These are phyloP conservation scores for Lachnellula subtilissima DNA, from an alignment of 2,329 filamentous ascomycete genomes.

Conservation along the genomic window DNA sequence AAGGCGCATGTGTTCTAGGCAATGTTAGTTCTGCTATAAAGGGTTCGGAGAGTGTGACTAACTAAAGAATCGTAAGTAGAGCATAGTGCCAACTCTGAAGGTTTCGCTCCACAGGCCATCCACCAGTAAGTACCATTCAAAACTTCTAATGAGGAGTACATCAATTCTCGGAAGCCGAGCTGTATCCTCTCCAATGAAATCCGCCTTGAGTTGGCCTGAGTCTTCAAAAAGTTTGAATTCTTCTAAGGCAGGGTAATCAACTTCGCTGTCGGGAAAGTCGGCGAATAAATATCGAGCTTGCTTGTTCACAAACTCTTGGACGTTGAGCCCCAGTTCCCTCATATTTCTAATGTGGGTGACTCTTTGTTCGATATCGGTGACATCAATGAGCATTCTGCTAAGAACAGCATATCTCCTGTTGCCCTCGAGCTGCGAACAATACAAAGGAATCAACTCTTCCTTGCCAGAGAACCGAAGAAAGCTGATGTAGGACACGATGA, in stretches of 20 bases:
- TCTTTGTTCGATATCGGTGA: slow-evolving; percentile 62
- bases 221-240: slow-evolving; percentile 47
- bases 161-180: slow-evolving; percentile 60
- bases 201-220: slow-evolving; percentile 54
- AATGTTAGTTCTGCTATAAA: slow-evolving; percentile 15
- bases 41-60: slow-evolving; percentile 38
- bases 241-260: slow-evolving; percentile 38
- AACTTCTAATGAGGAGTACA: slow-evolving; percentile 65
- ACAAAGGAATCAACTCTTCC: slow-evolving; percentile 77
- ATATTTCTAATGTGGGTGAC: slow-evolving; percentile 68
- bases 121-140: slow-evolving; percentile 81
- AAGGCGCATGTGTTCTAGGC: slow-evolving; percentile 39
- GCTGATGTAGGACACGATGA: slow-evolving; percentile 77
- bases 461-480: slow-evolving; percentile 68
- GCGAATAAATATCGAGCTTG: slow-evolving; percentile 55
- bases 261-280: slow-evolving; percentile 39
- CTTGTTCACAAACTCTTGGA: slow-evolving; percentile 66
- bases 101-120: slow-evolving; percentile 68
- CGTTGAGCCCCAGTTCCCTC: slow-evolving; percentile 67
- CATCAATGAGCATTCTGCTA: slow-evolving; percentile 69
- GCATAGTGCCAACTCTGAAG: slow-evolving; percentile 61
- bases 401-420: slow-evolving; percentile 65
- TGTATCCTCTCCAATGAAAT: slow-evolving; percentile 65
- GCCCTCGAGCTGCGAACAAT: slow-evolving; percentile 71
- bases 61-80: slow-evolving; percentile 85